Percentiles rank a stretch among this genome's conserved stretches.
Evolutionary conservation across 2,329 filamentous ascomycete genomes (phyloP).

Genomic region (Didymella arachidicola): DNA sequence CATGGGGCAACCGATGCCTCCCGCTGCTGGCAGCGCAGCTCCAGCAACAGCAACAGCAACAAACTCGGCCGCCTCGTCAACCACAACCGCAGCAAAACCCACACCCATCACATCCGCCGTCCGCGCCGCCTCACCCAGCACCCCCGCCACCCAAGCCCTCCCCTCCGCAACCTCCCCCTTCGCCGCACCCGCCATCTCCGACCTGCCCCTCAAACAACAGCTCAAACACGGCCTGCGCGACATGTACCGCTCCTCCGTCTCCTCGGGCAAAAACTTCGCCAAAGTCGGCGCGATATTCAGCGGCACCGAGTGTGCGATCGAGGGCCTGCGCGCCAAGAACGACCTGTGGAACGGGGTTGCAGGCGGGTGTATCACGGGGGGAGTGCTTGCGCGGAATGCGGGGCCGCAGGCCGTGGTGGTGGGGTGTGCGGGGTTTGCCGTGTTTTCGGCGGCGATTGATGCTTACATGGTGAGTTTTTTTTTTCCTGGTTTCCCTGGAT

Average conservation of each 20-base stretch:
- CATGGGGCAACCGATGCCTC: conserved; percentile 59
- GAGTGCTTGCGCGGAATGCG: conserved; percentile 82
- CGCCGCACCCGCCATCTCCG: conserved; percentile 58
- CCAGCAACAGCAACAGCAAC: background rate
- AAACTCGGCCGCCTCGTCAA: conserved; percentile 51
- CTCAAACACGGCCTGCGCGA: conserved; percentile 87
- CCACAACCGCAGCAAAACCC: conserved; percentile 33
- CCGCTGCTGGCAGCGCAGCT: conserved; percentile 44
- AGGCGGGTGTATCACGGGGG: conserved; percentile 90
- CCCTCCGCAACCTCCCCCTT: conserved; percentile 45
- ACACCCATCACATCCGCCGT: conserved; percentile 40
- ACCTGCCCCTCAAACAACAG: conserved; percentile 83
- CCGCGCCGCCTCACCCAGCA: conserved; percentile 50
- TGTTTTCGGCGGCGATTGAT: conserved; percentile 91
- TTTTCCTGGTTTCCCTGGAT: background rate
- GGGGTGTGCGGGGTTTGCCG: conserved; percentile 92
- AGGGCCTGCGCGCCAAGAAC: conserved; percentile 91
- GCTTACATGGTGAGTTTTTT: conserved; percentile 73
- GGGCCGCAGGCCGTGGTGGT: conserved; percentile 88
- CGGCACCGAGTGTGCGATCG: conserved; percentile 94
- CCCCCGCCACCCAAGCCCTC: conserved; percentile 50
- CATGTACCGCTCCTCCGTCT: conserved; percentile 85
- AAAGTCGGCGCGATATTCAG: conserved; percentile 90
- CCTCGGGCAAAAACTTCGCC: conserved; percentile 90
- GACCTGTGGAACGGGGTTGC: conserved; percentile 87